Base-by-base conservation (phyloP, 176 grass and related monocot species). In the Dactylis glomerata region DNA sequence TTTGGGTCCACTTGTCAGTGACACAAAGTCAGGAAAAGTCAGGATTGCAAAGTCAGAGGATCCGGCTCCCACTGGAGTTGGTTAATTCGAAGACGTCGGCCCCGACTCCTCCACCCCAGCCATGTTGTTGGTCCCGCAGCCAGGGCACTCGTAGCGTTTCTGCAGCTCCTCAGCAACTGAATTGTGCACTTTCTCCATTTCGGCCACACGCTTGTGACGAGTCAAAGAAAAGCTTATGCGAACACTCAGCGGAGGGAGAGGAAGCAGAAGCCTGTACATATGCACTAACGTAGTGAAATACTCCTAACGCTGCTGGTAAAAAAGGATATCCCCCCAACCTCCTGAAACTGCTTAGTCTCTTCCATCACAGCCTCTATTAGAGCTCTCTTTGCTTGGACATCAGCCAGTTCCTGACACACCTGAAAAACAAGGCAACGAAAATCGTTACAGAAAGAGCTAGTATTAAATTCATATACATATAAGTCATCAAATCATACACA, bases 101-200 rank as follows among this genome's bases (percentile, higher is more conserved):
- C 20, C 79, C 41, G n/a, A 36, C 36, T 69, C 82, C 73, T 90
- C 86, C 33, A 68, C 23, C 40, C 31, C 62, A 78, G 40, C 76
- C 81, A 89, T 92, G 87, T 95, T 98, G 68, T 95, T 98, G 42
- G 64, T 55, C 26, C 93, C 96, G 40, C 96, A 98, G 34, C 89
- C 56, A 0, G 83, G 78, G 76, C 93, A 95, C 1, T 27, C 15
- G 37, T 86, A 85, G 33, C 69, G 90, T 77, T 16, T 88, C 77
- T 86, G 71, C 46, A 98, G 63, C 46, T 95, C 96, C 76, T 89
- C 91, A 45, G 85, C 87, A 67, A 95, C 85, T 19, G 86, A 93
- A 92, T 85, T 73, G 75, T 76, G 83, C 81, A 44, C 58, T 33
- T 81, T 87, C 47, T 92, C 89, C 80, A 93, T 77, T 81, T 95